Base-by-base conservation (phyloP, 306 rosid genomes). In the Glycine soja region DNA sequence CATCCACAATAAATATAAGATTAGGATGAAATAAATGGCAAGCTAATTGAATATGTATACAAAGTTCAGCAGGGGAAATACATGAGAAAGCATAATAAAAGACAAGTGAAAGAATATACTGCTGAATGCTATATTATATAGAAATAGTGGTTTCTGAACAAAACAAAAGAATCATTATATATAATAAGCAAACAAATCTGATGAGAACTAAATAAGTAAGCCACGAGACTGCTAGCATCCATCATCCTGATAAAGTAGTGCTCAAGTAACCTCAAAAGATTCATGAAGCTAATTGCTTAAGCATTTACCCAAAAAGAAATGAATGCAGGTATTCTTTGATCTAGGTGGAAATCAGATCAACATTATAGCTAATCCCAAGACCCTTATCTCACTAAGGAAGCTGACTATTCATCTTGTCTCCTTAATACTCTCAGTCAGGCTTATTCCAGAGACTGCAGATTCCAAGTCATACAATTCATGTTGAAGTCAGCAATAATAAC, bases 21-120 rank as follows among this genome's bases (percentile, higher is more conserved):
- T 87, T 63, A 87, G 87, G 57, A 32, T 3, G 18, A 59, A 80
- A 84, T 52, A 69, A 76, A 77, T 53, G 56, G 65, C n/a, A 72
- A 30, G 72, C 42, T 16, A 24, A 24, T 24, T 24, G 30, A 64
- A 70, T 38, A 71, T 70, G 59, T 12, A 79, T 18, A 62, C 8
- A 46, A 74, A 68, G 48, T 67, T 68, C 75, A 61, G 68, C 15
- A 2, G 71, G 7, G 9, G 61, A 64, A 62, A 70, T 50, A 16
- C 45, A 75, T 38, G 74, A 56, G 51, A 65, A 64, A 52, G 6
- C 8, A 65, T 32, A 56, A 51, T 58, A 24, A 70, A 52, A 74
- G 65, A 70, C 58, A 73, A 50, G 24, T 64, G 76, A 80, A 76
- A 58, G 32, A 80, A 24, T 71, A 53, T 73, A 64, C 47, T 70